These are phyloP conservation scores for Physocladia obscura DNA, from an alignment of 192 early-diverging fungal species.

Conservation along the genomic window DNA sequence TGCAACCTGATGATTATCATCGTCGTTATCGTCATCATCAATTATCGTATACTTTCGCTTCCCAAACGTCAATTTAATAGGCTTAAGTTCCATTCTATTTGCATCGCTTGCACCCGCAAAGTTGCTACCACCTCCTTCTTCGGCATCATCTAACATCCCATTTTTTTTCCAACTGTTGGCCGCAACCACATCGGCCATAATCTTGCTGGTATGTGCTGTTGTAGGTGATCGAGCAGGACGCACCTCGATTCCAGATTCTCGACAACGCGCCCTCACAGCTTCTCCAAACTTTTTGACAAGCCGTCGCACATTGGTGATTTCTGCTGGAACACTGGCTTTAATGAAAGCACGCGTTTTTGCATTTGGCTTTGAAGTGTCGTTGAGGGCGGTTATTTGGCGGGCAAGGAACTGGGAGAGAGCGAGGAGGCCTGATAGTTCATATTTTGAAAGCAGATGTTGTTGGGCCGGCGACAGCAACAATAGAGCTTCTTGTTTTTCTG, in stretches of 20 bases:
- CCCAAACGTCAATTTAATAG: background rate
- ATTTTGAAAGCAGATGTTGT: conserved; percentile 2
- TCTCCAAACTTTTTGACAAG: conserved; percentile 31
- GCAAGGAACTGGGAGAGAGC: conserved; percentile 51
- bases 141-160: background rate
- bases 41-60: background rate
- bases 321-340: conserved; percentile 39
- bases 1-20: too few species aligned
- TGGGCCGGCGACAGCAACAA: background rate
- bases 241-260: background rate
- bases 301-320: conserved; percentile 42
- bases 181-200: background rate
- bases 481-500: too few species aligned
- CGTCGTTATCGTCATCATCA: too few species aligned
- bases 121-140: background rate
- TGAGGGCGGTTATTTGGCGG: conserved; percentile 8
- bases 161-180: background rate
- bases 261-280: background rate
- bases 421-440: conserved; percentile 60
- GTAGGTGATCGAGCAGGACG: background rate
- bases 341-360: conserved; percentile 22
- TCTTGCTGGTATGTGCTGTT: too few species aligned
- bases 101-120: background rate
- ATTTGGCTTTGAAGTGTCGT: conserved; percentile 2
- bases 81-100: background rate